Evolutionary conservation across 306 rosid species (phyloP).

Genomic region (Rosa persica): DNA sequence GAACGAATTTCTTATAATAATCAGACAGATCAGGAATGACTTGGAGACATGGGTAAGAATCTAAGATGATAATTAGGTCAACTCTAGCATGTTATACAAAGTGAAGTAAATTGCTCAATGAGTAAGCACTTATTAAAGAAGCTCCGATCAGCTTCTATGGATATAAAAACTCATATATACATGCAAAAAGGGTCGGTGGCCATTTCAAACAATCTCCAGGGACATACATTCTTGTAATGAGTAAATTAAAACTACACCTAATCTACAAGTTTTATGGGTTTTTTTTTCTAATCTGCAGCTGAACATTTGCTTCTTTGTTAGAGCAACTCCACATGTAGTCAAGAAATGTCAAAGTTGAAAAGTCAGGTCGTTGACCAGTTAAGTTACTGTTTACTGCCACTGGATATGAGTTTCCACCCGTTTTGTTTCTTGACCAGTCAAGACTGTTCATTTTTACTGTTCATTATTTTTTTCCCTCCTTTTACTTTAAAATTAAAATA

Average conservation of each 20-base stretch:
- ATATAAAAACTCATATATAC: constrained; percentile 32
- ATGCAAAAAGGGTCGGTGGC: constrained; percentile 40
- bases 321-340: no score
- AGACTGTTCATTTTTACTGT: no score
- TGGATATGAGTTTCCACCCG: no score
- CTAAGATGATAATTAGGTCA: constrained; percentile 38
- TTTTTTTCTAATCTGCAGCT: neutral
- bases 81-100: constrained; percentile 62
- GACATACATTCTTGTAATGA: constrained; percentile 22
- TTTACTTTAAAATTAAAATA: no score
- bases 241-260: neutral
- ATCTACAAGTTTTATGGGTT: neutral
- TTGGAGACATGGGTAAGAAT: constrained; percentile 17
- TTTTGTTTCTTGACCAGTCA: no score
- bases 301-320: neutral
- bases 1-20: neutral
- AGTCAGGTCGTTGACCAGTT: no score
- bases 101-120: constrained; percentile 20
- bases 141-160: neutral
- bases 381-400: no score
- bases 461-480: no score
- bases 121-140: constrained; percentile 17
- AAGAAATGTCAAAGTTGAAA: no score
- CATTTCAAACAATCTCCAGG: constrained; percentile 8
- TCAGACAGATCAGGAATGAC: constrained; percentile 2